Conservation (phyloP, 2,329 filamentous ascomycete genomes). For the Talaromyces sp. region DNA sequence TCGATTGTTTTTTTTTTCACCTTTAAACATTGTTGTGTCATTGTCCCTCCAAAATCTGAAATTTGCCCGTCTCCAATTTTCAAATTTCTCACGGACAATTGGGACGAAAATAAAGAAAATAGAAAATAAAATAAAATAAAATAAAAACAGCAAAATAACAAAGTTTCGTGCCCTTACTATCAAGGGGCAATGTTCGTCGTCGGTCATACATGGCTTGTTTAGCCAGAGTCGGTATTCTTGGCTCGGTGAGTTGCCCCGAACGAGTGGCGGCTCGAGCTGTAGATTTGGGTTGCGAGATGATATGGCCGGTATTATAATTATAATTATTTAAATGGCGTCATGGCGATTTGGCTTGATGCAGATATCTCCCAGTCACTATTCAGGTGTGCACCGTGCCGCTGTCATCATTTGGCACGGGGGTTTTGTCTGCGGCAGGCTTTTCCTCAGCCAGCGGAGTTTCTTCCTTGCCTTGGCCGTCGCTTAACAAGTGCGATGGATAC, state of each 20-base stretch:
- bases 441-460: constrained; percentile 12
- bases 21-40: background rate
- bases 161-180: background rate
- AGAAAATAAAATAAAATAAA: background rate
- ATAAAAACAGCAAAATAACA: background rate
- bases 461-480: constrained; percentile 18
- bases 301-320: background rate
- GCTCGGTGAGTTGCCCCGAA: background rate
- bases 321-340: background rate
- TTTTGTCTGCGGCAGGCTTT: background rate
- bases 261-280: background rate
- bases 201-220: background rate
- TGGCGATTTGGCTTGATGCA: background rate
- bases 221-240: background rate
- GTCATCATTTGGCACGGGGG: background rate
- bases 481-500: constrained; percentile 39
- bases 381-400: background rate
- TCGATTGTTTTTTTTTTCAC: background rate
- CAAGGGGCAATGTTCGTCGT: background rate
- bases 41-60: background rate
- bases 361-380: background rate
- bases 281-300: background rate
- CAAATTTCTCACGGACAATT: background rate
- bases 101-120: background rate
- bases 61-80: background rate